Base-by-base conservation (phyloP, 768 basidiomycete species). In the Tricholoma saponaceum region DNA sequence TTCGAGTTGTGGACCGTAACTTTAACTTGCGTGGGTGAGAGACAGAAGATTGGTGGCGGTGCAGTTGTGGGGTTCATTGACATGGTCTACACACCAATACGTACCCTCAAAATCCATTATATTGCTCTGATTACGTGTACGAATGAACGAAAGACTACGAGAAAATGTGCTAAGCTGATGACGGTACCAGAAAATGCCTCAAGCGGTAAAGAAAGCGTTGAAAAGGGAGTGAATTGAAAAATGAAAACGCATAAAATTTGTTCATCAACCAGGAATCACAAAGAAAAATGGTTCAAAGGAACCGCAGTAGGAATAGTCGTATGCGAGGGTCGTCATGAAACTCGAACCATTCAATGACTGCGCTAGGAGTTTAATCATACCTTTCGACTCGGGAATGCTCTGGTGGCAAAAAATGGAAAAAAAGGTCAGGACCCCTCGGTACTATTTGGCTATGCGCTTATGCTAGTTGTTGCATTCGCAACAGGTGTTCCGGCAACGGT, bases 131-230 rank as follows among this genome's bases (percentile, higher is more conserved):
- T 33, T 54, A 41, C 28, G 55, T 28, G 54, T 46, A 52, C 37
- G 51, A 35, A 58, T 54, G 57, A 62, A 56, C 33, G 49, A 52
- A 60, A 58, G 59, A 62, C 61, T 62, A 62, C 59, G 52, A 52
- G 33, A 46, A 51, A 61, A 59, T 54, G 37, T 50, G 49, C 54
- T 59, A 59, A 53, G 57, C 54, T 56, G 57, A 52, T 23, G 60
- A 43, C n/a, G n/a, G n/a, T 32, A 52, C 41, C 43, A 49, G 52
- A 50, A 56, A 18, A 43, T 41, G 44, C 54, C 55, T 63, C 57
- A 61, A 55, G 55, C 51, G 47, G 18, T 5, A 47, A 16, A 26
- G 20, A 16, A 28, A 33, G 46, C 13, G 41, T 39, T 47, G 46
- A 26, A 25, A 54, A 44, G 16, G 16, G n/a, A n/a, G n/a, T n/a